Percentiles rank a stretch among this genome's conserved stretches.
phyloP scores from a whole-genome alignment of 176 grass and related monocot species.

The Rhipidocladum racemiflorum region DNA sequence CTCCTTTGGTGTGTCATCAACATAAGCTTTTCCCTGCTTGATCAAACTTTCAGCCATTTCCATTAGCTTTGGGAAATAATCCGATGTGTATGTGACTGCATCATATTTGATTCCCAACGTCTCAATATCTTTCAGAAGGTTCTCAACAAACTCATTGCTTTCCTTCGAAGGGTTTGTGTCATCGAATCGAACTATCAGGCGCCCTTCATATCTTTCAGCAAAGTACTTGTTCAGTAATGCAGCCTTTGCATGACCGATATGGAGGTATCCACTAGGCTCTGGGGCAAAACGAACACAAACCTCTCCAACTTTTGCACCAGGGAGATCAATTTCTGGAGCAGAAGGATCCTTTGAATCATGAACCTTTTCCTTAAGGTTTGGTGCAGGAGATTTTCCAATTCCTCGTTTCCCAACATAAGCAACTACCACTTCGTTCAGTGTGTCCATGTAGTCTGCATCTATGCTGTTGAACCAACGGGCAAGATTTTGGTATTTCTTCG shows the following conservation, averaged over 20 bases:
- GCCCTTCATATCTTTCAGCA: constrained; percentile 65
- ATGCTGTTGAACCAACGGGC: constrained; percentile 71
- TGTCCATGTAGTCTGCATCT: constrained; percentile 33
- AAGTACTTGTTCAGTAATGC: constrained; percentile 88
- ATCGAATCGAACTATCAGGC: constrained; percentile 74
- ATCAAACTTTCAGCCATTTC: constrained; percentile 74
- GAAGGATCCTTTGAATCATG: constrained; percentile 37
- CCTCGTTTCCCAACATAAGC: constrained; percentile 73
- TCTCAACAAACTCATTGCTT: constrained; percentile 84
- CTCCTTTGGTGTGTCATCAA: constrained; percentile 79
- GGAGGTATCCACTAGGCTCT: constrained; percentile 80
- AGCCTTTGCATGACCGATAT: constrained; percentile 91
- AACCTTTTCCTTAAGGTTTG: constrained; percentile 46
- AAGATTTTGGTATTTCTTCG: constrained; percentile 69
- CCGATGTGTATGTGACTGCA: constrained; percentile 78
- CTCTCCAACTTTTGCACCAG: constrained; percentile 70
- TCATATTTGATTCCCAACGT: constrained; percentile 77
- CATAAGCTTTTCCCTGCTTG: constrained; percentile 74
- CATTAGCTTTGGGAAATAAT: constrained; percentile 79
- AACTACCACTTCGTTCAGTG: constrained; percentile 48
- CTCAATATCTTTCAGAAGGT: constrained; percentile 79
- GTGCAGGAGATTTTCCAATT: constrained; percentile 73
- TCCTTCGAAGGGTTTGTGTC: constrained; percentile 92
- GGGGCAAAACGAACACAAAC: constrained; percentile 78
- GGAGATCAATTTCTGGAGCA: constrained; percentile 64